Evolutionary conservation across 345 rosid genomes (phyloP).

Genomic region (Angophora floribunda): DNA sequence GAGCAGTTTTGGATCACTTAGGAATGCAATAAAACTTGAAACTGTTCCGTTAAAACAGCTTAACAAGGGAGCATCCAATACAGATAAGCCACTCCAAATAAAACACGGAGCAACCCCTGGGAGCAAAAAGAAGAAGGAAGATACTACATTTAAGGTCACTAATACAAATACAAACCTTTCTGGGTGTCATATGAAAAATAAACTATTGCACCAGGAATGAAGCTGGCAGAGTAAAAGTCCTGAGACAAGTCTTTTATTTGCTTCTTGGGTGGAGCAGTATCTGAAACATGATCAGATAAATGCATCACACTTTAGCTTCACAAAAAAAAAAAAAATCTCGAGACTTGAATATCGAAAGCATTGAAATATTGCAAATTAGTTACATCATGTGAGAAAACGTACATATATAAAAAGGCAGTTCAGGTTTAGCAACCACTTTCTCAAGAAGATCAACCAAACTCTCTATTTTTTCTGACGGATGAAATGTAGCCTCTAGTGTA

Average conservation of each 20-base stretch:
- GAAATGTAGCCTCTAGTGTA: slow-evolving; percentile 74
- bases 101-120: neutral
- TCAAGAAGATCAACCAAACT: slow-evolving; percentile 62
- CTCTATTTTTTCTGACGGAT: slow-evolving; percentile 75
- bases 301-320: neutral
- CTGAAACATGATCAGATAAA: slow-evolving; percentile 23
- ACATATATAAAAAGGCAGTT: slow-evolving; percentile 71
- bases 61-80: neutral
- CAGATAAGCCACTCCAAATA: neutral
- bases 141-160: neutral
- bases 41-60: neutral
- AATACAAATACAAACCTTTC: slow-evolving; percentile 35
- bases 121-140: neutral
- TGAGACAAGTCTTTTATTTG: slow-evolving; percentile 59
- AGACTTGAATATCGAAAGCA: neutral
- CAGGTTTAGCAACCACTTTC: slow-evolving; percentile 52
- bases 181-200: slow-evolving; percentile 65
- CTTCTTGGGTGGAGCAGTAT: slow-evolving; percentile 90
- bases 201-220: slow-evolving; percentile 90
- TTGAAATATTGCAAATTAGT: neutral
- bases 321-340: neutral
- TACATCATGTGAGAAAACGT: slow-evolving; percentile 10
- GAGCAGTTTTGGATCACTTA: neutral
- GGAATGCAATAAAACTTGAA: neutral
- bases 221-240: slow-evolving; percentile 79